Evolutionary conservation across 2,329 filamentous ascomycete genomes (phyloP).

Genomic region (Madurella fahalii): DNA sequence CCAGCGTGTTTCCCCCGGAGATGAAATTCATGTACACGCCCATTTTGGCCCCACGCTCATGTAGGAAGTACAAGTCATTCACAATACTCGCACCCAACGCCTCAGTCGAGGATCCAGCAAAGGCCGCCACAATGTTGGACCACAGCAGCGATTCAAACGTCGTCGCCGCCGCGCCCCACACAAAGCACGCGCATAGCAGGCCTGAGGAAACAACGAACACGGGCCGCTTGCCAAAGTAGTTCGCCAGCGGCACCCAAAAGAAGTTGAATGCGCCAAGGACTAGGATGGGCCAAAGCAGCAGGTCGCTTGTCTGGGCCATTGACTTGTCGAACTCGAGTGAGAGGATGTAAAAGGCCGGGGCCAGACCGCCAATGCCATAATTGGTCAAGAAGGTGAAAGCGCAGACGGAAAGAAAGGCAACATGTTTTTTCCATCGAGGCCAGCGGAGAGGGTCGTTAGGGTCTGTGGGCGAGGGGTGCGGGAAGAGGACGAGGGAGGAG

Average conservation of each 20-base stretch:
- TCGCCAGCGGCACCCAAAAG: constrained; percentile 46
- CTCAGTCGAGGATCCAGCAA: constrained; percentile 43
- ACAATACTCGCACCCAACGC: constrained; percentile 37
- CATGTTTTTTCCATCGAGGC: constrained; percentile 42
- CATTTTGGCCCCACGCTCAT: constrained; percentile 32
- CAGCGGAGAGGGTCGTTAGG: constrained; percentile 47
- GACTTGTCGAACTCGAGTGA: constrained; percentile 41
- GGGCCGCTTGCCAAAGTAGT: constrained; percentile 43
- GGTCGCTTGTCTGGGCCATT: constrained; percentile 38
- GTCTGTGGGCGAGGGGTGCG: constrained; percentile 39
- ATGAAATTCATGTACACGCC: constrained; percentile 33
- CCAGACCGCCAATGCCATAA: constrained; percentile 41
- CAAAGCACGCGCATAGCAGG: constrained; percentile 36
- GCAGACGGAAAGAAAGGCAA: constrained; percentile 39
- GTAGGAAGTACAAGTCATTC: constrained; percentile 33
- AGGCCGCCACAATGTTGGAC: constrained; percentile 42
- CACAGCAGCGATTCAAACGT: constrained; percentile 41
- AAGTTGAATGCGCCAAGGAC: constrained; percentile 45
- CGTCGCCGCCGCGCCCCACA: constrained; percentile 41
- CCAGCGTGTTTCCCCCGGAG: constrained; percentile 30
- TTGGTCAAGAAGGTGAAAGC: constrained; percentile 45
- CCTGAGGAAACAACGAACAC: constrained; percentile 41
- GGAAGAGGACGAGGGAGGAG: constrained; percentile 37
- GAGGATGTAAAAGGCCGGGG: constrained; percentile 42
- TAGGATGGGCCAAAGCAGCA: constrained; percentile 43